Base-by-base conservation (phyloP, 768 basidiomycete genomes). In the Sistotremastrum niveocremeum region DNA sequence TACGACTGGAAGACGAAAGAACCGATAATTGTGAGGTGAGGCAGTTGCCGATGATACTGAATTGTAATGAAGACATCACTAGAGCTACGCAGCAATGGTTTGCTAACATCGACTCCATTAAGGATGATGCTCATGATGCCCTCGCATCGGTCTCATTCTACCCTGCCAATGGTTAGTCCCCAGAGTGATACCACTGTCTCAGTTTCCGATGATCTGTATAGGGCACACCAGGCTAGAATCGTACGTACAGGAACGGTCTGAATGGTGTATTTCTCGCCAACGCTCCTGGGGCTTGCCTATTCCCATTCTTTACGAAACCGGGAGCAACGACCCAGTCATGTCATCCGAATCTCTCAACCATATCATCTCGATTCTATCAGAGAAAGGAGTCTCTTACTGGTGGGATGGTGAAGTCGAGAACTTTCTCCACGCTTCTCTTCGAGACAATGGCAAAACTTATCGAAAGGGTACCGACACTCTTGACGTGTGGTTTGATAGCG, bases 401-500 rank as follows among this genome's bases (percentile, higher is more conserved):
- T 99, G 90, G 90, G 71, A 78, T 5, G 89, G 86, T 9, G 78
- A 82, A 3, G 72, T 86, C 32, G 77, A 76, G 41, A 85, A 86
- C 31, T 95, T 99, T 61, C 64, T 94, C 4, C 74, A 82, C 7
- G 73, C 77, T 0, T 66, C 71, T 41, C 69, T 84, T 12, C 58
- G 62, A 4, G 65, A 68, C 9, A 54, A 54, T 36, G 67, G 66
- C 1, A 63, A 69, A 45, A 62, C 61, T 1, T 91, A 82, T 77
- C 62, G 66, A 41, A 91, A 89, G 59, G 84, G 91, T 6, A 80
- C 76, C 2, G 94, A 99, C 59, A 99, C 94, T 2, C 90, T 98
- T 81, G 94, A 99, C 60, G 94, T 99, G 10, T 99, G 94, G 94
- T 98, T 97, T 54, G 94, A 99, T 63, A 93, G 88, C 54, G 94